Base-by-base conservation (phyloP, 305 asterid genomes). In the Lippia alba region DNA sequence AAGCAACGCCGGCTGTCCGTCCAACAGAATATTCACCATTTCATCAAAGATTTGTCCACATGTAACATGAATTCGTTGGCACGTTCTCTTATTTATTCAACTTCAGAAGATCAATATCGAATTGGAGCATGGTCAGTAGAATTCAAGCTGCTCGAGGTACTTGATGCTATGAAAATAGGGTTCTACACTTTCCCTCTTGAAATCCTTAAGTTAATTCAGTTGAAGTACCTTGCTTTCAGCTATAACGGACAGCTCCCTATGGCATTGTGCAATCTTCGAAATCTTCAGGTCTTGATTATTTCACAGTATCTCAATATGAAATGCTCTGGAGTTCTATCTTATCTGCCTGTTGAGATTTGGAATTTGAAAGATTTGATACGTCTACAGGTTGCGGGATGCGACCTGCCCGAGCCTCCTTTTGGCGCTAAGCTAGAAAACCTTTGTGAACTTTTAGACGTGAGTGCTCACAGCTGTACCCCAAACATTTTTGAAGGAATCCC, bases 1-100 rank as follows among this genome's bases (percentile, higher is more conserved):
- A 34, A 39, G 12, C 68, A 24, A 24, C 46, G 36, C 4, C 66
- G 78, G 19, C 3, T 67, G n/a, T 77, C 53, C 65, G 33, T 56
- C 18, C 72, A 56, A n/a, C 45, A 53, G 11, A 54, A 51, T 59
- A 30, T 60, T 14, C 6, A n/a, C 14, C 20, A 68, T 4, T 46
- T 49, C 12, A 10, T 34, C 12, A 55, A 45, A 11, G 66, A 61
- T 8, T n/a, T 45, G 50, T 0, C 12, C 55, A 36, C 10, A 56
- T 45, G 8, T 4, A 8, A 17, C 11, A 4, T 12, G 0, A 17
- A 50, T 41, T 45, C 55, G 5, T 3, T 2, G 6, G 54, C 53
- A 8, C 54, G 67, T 20, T 62, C 67, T 17, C 39, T 62, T 44
- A 34, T 62, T 6, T 62, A 18, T 44, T 41, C n/a, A 4, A 55